Base-by-base conservation (phyloP, 2,329 filamentous ascomycete species). In the Coleophoma eucalyptorum region DNA sequence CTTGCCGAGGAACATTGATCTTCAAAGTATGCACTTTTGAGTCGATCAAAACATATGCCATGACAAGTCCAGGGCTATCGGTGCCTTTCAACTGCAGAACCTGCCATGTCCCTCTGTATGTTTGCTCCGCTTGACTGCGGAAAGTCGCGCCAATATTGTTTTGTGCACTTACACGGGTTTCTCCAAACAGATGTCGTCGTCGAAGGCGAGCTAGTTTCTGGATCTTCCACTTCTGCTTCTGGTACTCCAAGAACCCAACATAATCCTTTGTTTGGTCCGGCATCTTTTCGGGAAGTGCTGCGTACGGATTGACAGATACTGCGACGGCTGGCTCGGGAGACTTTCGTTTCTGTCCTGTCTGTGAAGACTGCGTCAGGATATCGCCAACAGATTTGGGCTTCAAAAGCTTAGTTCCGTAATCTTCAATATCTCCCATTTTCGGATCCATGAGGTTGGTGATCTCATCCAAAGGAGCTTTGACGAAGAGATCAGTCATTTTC, bases 141-240 rank as follows among this genome's bases (percentile, higher is more conserved):
- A 99, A 97, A 0, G 79, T 82, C 53, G 82, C 78, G 60, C 84
- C 81, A 58, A 87, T 80, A 54, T 83, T 82, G 64, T 69, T 80
- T 64, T 87, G 82, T 38, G 78, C 79, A 50, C 86, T 86, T 11
- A 75, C 74, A 53, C 85, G 81, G 51, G 87, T 86, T 62, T 99
- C 93, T 53, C 94, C 94, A 62, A 99, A 99, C 1, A 99, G 76
- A 66, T 99, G 94, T 45, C 93, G 83, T 56, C 95, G 81, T 41
- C 93, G 85, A 53, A 86, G 79, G 19, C 94, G 84, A 33, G 93
- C 91, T 66, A 96, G 88, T 64, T 91, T 96, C 67, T 99, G 94
- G 35, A 97, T 87, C 73, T 93, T 97, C 94, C 94, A 99, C 70
- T 99, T 99, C 72, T 92, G 84, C 70, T 99, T 99, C 67, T 99